Conservation (phyloP, 2,329 filamentous ascomycete genomes). For the Hymenoscyphus scutula region DNA sequence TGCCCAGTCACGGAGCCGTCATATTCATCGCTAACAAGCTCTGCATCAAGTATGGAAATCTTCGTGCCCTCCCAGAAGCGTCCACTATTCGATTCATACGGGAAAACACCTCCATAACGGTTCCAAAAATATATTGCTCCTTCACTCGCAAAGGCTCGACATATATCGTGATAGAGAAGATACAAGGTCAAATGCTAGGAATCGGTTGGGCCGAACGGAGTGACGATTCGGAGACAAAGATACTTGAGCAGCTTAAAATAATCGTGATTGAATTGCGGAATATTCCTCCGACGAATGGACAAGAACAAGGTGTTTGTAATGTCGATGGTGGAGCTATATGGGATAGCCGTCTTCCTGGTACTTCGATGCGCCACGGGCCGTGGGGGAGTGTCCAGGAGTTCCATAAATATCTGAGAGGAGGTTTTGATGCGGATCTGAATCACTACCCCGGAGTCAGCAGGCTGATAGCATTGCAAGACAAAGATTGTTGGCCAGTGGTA, state of each 20-base stretch:
- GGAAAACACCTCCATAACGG: conserved; percentile 40
- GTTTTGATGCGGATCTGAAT: conserved; percentile 14
- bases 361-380: conserved; percentile 31
- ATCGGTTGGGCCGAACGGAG: conserved; percentile 34
- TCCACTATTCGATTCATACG: conserved; percentile 38
- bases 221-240: conserved; percentile 36
- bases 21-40: conserved; percentile 20
- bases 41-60: conserved; percentile 21
- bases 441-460: conserved; percentile 13
- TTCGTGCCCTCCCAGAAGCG: conserved; percentile 22
- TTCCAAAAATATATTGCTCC: conserved; percentile 39
- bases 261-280: conserved; percentile 36
- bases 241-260: conserved; percentile 36
- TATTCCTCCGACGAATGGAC: conserved; percentile 31
- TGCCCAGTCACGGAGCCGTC: conserved; percentile 18
- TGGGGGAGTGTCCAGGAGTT: conserved; percentile 37
- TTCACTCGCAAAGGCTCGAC: conserved; percentile 35
- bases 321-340: conserved; percentile 36
- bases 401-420: conserved; percentile 35
- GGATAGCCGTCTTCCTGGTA: conserved; percentile 36
- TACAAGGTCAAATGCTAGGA: conserved; percentile 39
- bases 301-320: conserved; percentile 33
- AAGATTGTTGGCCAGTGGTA: conserved; percentile 15
- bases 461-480: conserved; percentile 22
- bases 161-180: conserved; percentile 43